These are phyloP conservation scores for Nicotiana knightiana DNA, from an alignment of 257 asterid species.

Conservation along the genomic window DNA sequence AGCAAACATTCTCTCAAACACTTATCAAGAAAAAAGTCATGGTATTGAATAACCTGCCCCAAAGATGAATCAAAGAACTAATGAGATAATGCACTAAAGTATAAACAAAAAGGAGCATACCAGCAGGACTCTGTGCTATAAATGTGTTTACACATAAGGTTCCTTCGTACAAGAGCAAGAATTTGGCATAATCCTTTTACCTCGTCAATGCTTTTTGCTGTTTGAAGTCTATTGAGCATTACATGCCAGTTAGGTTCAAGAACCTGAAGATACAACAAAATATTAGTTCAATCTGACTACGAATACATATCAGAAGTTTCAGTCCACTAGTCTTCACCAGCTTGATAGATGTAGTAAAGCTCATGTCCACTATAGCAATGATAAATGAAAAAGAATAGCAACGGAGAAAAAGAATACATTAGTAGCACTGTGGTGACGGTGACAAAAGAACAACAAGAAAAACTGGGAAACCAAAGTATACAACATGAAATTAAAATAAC, in stretches of 20 bases:
- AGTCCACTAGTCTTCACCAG: background rate
- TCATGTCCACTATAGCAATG: background rate
- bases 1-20: slow-evolving; percentile 93
- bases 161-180: background rate
- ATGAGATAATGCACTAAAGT: background rate
- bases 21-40: slow-evolving; percentile 87
- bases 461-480: background rate
- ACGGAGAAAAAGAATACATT: background rate
- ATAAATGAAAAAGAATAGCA: background rate
- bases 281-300: background rate
- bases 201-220: slow-evolving; percentile 96
- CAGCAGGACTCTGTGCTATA: background rate
- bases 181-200: slow-evolving; percentile 23
- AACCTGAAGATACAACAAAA: slow-evolving; percentile 49
- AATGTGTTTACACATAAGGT: slow-evolving; percentile 11
- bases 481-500: background rate
- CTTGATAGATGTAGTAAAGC: background rate
- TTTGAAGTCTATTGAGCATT: slow-evolving; percentile 85
- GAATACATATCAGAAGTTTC: background rate
- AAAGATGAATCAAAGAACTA: background rate
- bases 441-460: background rate
- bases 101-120: background rate
- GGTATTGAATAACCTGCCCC: slow-evolving; percentile 84
- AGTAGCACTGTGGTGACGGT: background rate
- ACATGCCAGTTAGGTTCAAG: slow-evolving; percentile 97